Conservation (phyloP, 441 rosid species). For the Adansonia rubrostipa region DNA sequence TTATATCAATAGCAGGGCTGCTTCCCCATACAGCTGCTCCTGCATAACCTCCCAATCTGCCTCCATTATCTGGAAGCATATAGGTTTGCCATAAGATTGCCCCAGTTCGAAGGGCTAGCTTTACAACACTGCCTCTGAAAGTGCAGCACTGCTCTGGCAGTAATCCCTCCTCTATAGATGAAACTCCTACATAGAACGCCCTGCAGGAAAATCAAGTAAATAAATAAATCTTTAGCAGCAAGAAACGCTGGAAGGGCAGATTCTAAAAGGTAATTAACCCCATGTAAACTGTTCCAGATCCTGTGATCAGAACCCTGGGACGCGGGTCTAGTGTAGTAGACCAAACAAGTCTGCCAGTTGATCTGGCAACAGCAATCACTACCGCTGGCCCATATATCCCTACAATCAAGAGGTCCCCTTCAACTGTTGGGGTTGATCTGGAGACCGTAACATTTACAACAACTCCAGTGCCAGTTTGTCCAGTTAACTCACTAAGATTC, state of each 20-base stretch:
- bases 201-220: slow-evolving; percentile 13
- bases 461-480: slow-evolving; percentile 35
- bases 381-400: slow-evolving; percentile 47
- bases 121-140: slow-evolving; percentile 44
- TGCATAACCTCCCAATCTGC: slow-evolving; percentile 37
- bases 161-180: slow-evolving; percentile 39
- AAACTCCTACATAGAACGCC: slow-evolving; percentile 37
- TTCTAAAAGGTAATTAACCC: slow-evolving; percentile 31
- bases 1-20: slow-evolving; percentile 42
- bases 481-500: slow-evolving; percentile 42
- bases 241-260: not conserved
- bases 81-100: slow-evolving; percentile 37
- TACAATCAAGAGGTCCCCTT: slow-evolving; percentile 34
- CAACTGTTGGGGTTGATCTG: slow-evolving; percentile 41
- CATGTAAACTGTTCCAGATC: slow-evolving; percentile 39
- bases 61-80: slow-evolving; percentile 46
- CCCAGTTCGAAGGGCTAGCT: slow-evolving; percentile 34
- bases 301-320: slow-evolving; percentile 41
- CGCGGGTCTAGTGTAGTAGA: slow-evolving; percentile 35
- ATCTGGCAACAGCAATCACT: slow-evolving; percentile 39
- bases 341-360: slow-evolving; percentile 41
- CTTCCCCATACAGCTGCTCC: slow-evolving; percentile 55
- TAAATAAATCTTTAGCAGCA: slow-evolving; percentile 2
- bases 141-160: slow-evolving; percentile 38
- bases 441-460: slow-evolving; percentile 37